Evolutionary conservation across 495 filamentous ascomycete genomes (phyloP), one percentile per base, ranked within the genome.

Genomic region (Penicillium cosmopolitanum): DNA sequence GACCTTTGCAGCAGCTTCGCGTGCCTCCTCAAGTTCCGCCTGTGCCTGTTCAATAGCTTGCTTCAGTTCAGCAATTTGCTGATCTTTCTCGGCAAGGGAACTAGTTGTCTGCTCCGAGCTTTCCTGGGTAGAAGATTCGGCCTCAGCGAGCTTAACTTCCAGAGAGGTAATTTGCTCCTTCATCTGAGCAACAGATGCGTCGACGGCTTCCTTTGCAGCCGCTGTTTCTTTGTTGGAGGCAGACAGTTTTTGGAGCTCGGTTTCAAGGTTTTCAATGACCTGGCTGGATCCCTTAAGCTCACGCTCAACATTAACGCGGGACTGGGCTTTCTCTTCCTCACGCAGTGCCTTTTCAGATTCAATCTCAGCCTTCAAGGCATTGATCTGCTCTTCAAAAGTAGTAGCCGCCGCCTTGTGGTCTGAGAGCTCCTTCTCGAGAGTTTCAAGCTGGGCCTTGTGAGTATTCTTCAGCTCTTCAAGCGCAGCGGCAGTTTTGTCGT

Each of bases 281-380:
- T 76, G 73, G 36, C 74, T 71, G 6, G 74, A 71, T 7, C 77
- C 77, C 50, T 76, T 73, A 33, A 80, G 62, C 50, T 80, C 78
- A 8, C 68, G 68, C 11, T 68, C 58, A 18, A 80, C 64, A 18
- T 60, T 60, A 4, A 81, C 74, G 31, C 82, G 60, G 25, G 73
- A 68, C 46, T 67, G 33, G 3, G 71, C 73, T 40, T 81, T 78
- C 21, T 81, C 75, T 44, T 78, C 74, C 16, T 73, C 71, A n/a
- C 72, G 50, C 9, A 67, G 55, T 28, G 62, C 42, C 56, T 73
- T 73, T 51, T 79, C 74, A 10, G 60, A 47, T 31, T 74, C 71
- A 8, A 82, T 61, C n/a, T 77, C 77, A 2, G 65, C 61, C 51
- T 79, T 73, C 15, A 82, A 61, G 13, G 68, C 57, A 21, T 67